Evolutionary conservation across 2,329 filamentous ascomycete genomes (phyloP), one percentile per base, ranked within the genome.

Genomic region (Aspergillus hortae): DNA sequence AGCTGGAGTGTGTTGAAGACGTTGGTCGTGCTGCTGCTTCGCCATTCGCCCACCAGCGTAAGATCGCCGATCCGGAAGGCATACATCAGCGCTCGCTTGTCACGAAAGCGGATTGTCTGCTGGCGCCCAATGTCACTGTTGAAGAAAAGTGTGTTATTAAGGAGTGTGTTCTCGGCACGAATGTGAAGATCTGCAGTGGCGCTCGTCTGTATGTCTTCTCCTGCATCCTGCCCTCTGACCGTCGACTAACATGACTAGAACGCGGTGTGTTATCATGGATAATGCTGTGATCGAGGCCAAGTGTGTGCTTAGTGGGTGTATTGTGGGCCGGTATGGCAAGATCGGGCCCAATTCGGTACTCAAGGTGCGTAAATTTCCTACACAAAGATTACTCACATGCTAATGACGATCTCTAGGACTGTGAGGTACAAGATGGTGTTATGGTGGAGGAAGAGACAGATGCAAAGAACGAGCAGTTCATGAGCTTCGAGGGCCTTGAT

Each of bases 91-190:
- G 87, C 48, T 91, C 88, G 44, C 94, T 90, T 4, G 88, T 97
- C 51, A 91, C 89, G 17, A 84, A 87, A 61, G 80, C 83, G 44
- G 92, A 96, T 74, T 89, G 85, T 58, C 79, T 97, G 2, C 83
- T 97, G 35, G 92, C 84, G 1, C 89, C 92, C 52, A 96, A 96
- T 64, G 90, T 95, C 38, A 90, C 86, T 1, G 85, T 97, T 0
- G 89, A 92, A 65, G 89, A 92, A 62, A 92, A 92, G 68, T 87
- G 85, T 21, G 88, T 91, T n/a, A 88, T 99, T 74, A 96, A 96
- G 70, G 90, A 96, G 71, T 88, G 81, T 35, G 90, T 96, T 27
- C 84, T 99, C 38, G 94, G 94, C 2, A 84, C 89, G 4, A 90
- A 90, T 61, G 95, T 90, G 68, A 87, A 89, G 62, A 92, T 99